Percentiles rank a stretch among this genome's conserved stretches.
phyloP scores from a whole-genome alignment of 306 rosid species.

The Cyclanthera cordifolia region DNA sequence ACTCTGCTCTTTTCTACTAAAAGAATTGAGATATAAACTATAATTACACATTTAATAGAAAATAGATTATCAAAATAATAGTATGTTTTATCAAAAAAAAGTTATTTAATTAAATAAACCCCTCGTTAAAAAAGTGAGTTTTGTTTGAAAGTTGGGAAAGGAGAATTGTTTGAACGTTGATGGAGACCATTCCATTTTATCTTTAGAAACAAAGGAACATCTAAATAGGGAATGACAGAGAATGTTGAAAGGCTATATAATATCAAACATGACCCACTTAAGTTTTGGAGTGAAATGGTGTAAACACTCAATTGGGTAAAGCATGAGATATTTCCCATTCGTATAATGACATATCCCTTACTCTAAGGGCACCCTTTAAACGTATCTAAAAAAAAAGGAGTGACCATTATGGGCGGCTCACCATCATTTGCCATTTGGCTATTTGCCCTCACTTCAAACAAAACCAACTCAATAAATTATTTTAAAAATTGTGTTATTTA shows the following conservation, averaged over 20 bases:
- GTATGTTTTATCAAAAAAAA: too few species aligned
- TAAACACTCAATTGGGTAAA: not conserved
- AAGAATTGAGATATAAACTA: too few species aligned
- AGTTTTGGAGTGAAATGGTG: not conserved
- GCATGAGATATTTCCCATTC: not conserved
- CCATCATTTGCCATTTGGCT: not conserved
- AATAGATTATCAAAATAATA: too few species aligned
- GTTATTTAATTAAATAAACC: too few species aligned
- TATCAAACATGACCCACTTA: not conserved
- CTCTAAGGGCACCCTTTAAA: not conserved
- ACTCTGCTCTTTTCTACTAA: too few species aligned
- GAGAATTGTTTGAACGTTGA: not conserved
- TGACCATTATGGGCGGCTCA: not conserved
- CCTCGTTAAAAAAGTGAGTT: too few species aligned
- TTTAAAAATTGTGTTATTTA: too few species aligned
- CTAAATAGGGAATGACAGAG: not conserved
- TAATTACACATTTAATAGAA: too few species aligned
- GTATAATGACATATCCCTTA: not conserved
- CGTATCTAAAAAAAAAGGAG: not conserved
- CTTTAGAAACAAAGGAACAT: not conserved
- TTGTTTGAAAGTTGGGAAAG: too few species aligned
- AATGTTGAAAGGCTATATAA: not conserved
- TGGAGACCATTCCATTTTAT: not conserved
- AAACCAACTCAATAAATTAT: not conserved
- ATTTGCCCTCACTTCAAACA: not conserved